A percentile compares a stretch with the other conserved stretches of the same genome.
Conservation (phyloP, 2,329 filamentous ascomycete genomes). For the Zasmidium angulare region DNA sequence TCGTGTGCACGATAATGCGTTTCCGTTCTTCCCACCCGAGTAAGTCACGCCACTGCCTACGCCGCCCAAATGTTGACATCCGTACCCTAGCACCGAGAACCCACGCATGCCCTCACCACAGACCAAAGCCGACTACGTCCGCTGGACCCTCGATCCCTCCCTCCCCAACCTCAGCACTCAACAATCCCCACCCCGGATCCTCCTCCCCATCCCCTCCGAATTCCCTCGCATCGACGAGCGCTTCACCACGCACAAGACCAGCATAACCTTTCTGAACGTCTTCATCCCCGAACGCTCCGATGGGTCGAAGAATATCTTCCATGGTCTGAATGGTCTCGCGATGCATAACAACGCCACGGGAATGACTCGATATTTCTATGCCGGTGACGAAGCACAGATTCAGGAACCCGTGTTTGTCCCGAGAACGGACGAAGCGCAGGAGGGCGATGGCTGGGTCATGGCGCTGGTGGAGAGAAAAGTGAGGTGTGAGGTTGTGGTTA, state of each 20-base stretch:
- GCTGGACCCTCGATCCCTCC: constrained; percentile 43
- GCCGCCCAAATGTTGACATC: background rate
- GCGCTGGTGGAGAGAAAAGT: constrained; percentile 40
- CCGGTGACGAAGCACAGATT: constrained; percentile 44
- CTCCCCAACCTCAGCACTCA: constrained; percentile 26
- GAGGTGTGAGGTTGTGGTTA: constrained; percentile 39
- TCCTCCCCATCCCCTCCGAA: constrained; percentile 43
- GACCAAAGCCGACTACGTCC: constrained; percentile 44
- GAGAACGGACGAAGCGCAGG: constrained; percentile 37
- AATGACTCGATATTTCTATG: constrained; percentile 36
- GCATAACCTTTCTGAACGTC: constrained; percentile 42
- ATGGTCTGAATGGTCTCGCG: constrained; percentile 22
- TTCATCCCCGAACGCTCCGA: constrained; percentile 37
- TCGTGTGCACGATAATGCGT: constrained; percentile 44
- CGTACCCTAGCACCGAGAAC: constrained; percentile 21
- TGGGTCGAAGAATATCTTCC: constrained; percentile 34
- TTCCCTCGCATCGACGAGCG: constrained; percentile 50
- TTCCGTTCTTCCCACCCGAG: constrained; percentile 43
- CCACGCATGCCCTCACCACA: constrained; percentile 32
- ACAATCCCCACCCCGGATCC: constrained; percentile 32
- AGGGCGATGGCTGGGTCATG: constrained; percentile 55
- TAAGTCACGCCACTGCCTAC: background rate
- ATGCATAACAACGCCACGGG: constrained; percentile 24
- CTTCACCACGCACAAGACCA: constrained; percentile 41
- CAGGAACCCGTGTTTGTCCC: constrained; percentile 58